These are phyloP conservation scores for Ehretia macrophylla DNA, from an alignment of 257 asterid genomes.

Conservation along the genomic window DNA sequence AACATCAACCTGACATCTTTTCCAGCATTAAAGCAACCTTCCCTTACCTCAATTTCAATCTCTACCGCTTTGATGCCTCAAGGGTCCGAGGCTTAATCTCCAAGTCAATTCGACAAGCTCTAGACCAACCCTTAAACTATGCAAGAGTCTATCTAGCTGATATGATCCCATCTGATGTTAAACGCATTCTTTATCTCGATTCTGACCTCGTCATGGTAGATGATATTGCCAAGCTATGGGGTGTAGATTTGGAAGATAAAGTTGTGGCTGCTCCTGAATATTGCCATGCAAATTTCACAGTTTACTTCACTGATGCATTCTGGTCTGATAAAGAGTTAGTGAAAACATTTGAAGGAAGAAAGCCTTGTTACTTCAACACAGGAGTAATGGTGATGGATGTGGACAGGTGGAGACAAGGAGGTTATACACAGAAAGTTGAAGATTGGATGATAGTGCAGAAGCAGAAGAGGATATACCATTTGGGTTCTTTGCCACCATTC, in stretches of 20 bases:
- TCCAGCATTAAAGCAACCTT: constrained; percentile 48
- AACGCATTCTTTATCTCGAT: constrained; percentile 56
- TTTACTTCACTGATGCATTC: constrained; percentile 43
- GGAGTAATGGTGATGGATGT: constrained; percentile 71
- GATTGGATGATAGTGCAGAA: constrained; percentile 69
- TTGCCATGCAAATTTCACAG: constrained; percentile 63
- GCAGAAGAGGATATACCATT: constrained; percentile 48
- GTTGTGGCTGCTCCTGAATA: constrained; percentile 71
- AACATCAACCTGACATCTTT: constrained; percentile 32
- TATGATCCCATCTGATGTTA: constrained; percentile 37
- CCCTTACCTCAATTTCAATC: constrained; percentile 58
- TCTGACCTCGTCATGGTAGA: constrained; percentile 64
- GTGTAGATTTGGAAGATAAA: constrained; percentile 40
- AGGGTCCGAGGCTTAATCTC: constrained; percentile 52
- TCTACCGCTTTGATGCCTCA: constrained; percentile 32
- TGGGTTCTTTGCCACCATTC: constrained; percentile 72
- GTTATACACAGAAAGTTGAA: constrained; percentile 39
- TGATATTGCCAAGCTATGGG: constrained; percentile 50
- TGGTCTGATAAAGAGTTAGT: constrained; percentile 37
- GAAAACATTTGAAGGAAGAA: constrained; percentile 32
- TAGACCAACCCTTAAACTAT: constrained; percentile 69
- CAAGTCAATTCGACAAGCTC: constrained; percentile 58
- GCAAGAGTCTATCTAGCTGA: constrained; percentile 56
- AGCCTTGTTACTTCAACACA: constrained; percentile 60
- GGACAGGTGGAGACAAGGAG: constrained; percentile 56